Percentiles rank a stretch among this genome's conserved stretches.
phyloP scores from a whole-genome alignment of 2,329 filamentous ascomycete species.

The Ophiostoma triangulosporum region DNA sequence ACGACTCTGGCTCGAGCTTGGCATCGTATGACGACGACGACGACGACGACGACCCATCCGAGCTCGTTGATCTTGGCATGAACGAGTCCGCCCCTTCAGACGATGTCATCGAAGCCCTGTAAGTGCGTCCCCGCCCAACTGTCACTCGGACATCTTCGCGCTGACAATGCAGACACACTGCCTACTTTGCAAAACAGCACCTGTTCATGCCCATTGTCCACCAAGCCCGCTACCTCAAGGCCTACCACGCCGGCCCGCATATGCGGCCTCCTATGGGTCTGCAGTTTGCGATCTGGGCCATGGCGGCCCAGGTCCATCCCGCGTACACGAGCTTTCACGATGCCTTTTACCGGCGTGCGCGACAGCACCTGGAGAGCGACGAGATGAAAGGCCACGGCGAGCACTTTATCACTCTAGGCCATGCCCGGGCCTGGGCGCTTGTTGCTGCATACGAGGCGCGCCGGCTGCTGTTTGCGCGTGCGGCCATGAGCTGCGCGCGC shows the following conservation, averaged over 20 bases:
- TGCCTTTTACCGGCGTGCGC: slow-evolving; percentile 67
- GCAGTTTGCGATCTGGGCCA: slow-evolving; percentile 79
- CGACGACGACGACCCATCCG: slow-evolving; percentile 27
- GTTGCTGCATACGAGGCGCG: slow-evolving; percentile 71
- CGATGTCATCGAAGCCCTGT: slow-evolving; percentile 75
- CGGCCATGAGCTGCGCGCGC: slow-evolving; percentile 68
- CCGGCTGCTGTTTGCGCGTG: slow-evolving; percentile 70
- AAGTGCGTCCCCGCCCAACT: too few relatives aligned
- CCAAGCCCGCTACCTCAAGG: slow-evolving; percentile 57
- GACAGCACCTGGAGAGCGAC: slow-evolving; percentile 71
- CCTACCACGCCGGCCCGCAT: slow-evolving; percentile 57
- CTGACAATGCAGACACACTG: slow-evolving; percentile 39
- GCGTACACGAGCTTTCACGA: slow-evolving; percentile 62
- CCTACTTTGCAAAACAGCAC: slow-evolving; percentile 67
- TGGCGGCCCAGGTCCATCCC: slow-evolving; percentile 56
- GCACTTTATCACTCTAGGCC: slow-evolving; percentile 60
- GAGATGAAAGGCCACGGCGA: slow-evolving; percentile 81
- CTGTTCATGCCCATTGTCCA: slow-evolving; percentile 66
- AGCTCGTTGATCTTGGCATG: slow-evolving; percentile 67
- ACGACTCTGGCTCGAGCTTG: background rate
- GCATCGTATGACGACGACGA: slow-evolving; percentile 13
- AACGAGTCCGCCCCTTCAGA: slow-evolving; percentile 69
- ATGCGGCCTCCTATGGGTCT: slow-evolving; percentile 71
- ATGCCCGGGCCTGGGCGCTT: slow-evolving; percentile 70
- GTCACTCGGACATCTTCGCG: background rate